phyloP scores from a whole-genome alignment of 1,284 basidiomycete genomes.

The Trichosporon sp. region DNA sequence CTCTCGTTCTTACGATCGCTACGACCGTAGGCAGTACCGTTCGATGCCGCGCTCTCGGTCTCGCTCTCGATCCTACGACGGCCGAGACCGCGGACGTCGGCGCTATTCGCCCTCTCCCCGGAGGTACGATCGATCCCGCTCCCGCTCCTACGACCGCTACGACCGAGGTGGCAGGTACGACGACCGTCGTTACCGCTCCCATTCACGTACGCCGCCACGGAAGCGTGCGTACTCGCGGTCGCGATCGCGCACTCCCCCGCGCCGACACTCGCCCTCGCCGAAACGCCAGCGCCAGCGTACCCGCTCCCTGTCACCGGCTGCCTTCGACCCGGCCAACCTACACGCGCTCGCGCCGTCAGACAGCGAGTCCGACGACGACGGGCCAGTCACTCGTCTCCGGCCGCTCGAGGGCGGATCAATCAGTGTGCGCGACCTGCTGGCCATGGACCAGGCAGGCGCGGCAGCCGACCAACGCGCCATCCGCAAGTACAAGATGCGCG shows the following conservation, averaged over 20 bases:
- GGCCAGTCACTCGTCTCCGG: constrained; percentile 40
- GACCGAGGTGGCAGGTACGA: not conserved
- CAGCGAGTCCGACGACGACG: constrained; percentile 49
- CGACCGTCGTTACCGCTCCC: constrained; percentile 3
- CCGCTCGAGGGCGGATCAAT: constrained; percentile 73
- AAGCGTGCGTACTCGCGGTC: constrained; percentile 18
- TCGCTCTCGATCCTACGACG: constrained; percentile 20
- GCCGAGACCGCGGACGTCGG: not conserved
- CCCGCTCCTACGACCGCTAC: not conserved
- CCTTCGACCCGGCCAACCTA: constrained; percentile 29
- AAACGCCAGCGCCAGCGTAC: constrained; percentile 17
- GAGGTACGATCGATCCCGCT: constrained; percentile 9
- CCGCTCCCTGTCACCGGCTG: constrained; percentile 10
- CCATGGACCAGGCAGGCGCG: constrained; percentile 68
- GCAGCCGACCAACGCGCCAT: constrained; percentile 67
- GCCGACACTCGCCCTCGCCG: constrained; percentile 25
- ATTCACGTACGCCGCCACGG: constrained; percentile 22
- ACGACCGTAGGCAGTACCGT: constrained; percentile 12
- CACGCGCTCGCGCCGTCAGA: constrained; percentile 36
- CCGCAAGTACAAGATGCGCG: constrained; percentile 71
- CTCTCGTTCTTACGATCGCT: constrained; percentile 17
- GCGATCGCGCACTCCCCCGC: constrained; percentile 14
- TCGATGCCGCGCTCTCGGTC: constrained; percentile 4
- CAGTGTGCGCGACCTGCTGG: constrained; percentile 75
- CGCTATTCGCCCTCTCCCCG: constrained; percentile 6